These are phyloP conservation scores for Schwanniomyces polymorphus DNA, from an alignment of 805 yeast genomes.

Conservation along the genomic window DNA sequence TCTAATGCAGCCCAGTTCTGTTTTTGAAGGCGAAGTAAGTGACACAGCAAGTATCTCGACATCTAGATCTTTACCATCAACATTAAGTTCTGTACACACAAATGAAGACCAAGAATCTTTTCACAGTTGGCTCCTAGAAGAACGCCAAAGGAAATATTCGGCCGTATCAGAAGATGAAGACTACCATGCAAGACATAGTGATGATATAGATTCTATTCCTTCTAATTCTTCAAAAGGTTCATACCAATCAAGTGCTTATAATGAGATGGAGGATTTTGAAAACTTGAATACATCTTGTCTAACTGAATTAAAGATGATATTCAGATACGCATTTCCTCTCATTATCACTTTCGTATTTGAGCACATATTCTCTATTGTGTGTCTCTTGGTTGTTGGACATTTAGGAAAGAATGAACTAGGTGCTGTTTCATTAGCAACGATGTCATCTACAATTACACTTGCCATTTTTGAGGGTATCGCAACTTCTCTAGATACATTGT, in stretches of 20 bases:
- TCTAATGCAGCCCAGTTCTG: slow-evolving; percentile 35
- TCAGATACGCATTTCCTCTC: slow-evolving; percentile 38
- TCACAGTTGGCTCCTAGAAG: slow-evolving; percentile 44
- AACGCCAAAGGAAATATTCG: slow-evolving; percentile 38
- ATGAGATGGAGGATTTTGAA: slow-evolving; percentile 32
- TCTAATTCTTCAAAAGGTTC: slow-evolving; percentile 1
- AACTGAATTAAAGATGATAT: slow-evolving; percentile 26
- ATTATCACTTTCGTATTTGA: slow-evolving; percentile 42
- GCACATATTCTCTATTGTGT: slow-evolving; percentile 43
- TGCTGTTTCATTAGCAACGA: slow-evolving; percentile 44
- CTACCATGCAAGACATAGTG: slow-evolving; percentile 10
- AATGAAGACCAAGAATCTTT: slow-evolving; percentile 40
- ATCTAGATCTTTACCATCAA: slow-evolving; percentile 41
- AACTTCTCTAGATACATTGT: slow-evolving; percentile 44
- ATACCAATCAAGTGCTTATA: slow-evolving; percentile 7
- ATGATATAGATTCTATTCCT: background rate
- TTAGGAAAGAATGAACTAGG: slow-evolving; percentile 46
- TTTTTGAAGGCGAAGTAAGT: slow-evolving; percentile 27
- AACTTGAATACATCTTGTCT: slow-evolving; percentile 25
- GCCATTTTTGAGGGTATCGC: slow-evolving; percentile 49
- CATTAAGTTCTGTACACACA: slow-evolving; percentile 34
- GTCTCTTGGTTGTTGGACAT: slow-evolving; percentile 45
- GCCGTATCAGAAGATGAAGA: slow-evolving; percentile 14
- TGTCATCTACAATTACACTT: slow-evolving; percentile 45
- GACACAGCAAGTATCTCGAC: slow-evolving; percentile 43